Conservation (phyloP, 148 eudicot species). For the Rhododendron griersonianum region DNA sequence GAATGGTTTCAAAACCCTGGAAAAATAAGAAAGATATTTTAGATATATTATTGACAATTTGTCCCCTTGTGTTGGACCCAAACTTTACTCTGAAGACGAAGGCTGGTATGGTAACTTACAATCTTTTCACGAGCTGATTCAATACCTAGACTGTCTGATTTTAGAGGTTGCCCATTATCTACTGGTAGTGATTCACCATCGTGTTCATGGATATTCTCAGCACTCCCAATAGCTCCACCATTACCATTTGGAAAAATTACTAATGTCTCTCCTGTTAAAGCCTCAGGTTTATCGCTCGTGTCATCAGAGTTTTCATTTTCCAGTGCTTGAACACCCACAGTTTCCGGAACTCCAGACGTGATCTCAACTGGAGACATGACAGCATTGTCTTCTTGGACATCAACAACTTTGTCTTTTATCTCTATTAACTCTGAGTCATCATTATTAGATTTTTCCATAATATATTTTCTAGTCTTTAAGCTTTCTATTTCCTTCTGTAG, state of each 20-base stretch:
- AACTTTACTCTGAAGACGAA: background rate
- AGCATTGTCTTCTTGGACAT: conserved; percentile 23
- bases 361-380: conserved; percentile 22
- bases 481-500: conserved; percentile 41
- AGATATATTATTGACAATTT: background rate
- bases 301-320: conserved; percentile 29
- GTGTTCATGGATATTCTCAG: conserved; percentile 23
- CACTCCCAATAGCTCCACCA: conserved; percentile 27
- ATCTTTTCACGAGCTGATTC: conserved; percentile 51
- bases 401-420: conserved; percentile 31
- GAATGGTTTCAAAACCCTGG: conserved; percentile 89
- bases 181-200: conserved; percentile 31
- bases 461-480: conserved; percentile 26
- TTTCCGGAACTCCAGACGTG: conserved; percentile 28
- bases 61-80: background rate
- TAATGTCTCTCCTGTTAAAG: conserved; percentile 25
- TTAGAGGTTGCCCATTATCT: conserved; percentile 32
- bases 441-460: conserved; percentile 24
- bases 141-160: conserved; percentile 32
- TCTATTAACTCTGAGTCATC: conserved; percentile 26
- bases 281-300: conserved; percentile 21
- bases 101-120: conserved; percentile 34
- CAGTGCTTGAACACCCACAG: conserved; percentile 24
- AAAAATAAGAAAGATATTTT: conserved; percentile 14
- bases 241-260: conserved; percentile 24